Conservation (phyloP, 2,329 filamentous ascomycete species). For the Apiospora arundinis region DNA sequence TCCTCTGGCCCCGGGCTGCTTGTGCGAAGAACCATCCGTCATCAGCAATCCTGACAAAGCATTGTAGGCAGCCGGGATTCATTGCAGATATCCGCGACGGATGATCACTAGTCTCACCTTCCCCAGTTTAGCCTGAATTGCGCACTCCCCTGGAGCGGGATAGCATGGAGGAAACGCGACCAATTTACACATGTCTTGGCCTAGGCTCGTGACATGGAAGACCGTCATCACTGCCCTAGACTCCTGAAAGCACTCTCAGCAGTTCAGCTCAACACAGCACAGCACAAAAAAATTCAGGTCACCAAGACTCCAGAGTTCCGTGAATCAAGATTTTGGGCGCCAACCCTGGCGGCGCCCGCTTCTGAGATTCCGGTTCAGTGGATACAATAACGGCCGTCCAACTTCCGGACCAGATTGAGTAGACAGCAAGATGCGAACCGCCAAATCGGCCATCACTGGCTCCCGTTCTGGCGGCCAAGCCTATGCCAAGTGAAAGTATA, state of each 20-base stretch:
- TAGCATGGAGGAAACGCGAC: too few species aligned
- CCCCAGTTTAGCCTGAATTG: background rate
- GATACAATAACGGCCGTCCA: background rate
- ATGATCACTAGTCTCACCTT: background rate
- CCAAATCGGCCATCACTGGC: background rate
- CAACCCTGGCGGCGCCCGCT: background rate
- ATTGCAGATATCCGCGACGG: background rate
- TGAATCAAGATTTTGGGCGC: background rate
- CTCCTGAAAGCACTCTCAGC: background rate
- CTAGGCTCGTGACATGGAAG: background rate
- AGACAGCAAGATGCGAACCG: background rate
- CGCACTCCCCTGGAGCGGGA: too few species aligned
- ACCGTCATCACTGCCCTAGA: background rate
- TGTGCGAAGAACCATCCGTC: too few species aligned
- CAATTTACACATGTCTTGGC: background rate
- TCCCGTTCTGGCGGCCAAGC: background rate
- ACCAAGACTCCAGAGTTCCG: background rate
- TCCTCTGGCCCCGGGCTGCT: too few species aligned
- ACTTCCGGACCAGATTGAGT: slow-evolving; percentile 1
- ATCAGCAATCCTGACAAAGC: background rate
- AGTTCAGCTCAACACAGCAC: background rate
- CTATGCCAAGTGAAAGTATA: background rate
- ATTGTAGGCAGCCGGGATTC: background rate
- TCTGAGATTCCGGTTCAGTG: background rate
- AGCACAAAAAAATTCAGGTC: too few species aligned